These are phyloP conservation scores for Auriculariales sp. DNA, from an alignment of 768 basidiomycete genomes.

Conservation along the genomic window DNA sequence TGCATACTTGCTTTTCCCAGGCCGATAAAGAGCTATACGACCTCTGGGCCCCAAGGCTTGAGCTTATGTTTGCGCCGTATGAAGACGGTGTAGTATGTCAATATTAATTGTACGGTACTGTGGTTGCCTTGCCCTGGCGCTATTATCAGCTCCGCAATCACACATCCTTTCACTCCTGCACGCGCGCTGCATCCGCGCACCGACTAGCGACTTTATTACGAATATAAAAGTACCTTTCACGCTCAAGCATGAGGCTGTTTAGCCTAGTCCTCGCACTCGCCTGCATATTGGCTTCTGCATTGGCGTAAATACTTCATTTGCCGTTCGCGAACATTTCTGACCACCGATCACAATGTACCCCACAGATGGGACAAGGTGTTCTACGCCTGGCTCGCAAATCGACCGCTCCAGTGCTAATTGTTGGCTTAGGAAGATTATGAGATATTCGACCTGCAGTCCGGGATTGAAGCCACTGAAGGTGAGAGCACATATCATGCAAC, in stretches of 20 bases:
- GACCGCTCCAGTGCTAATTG: too few species aligned
- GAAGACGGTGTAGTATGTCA: neutral
- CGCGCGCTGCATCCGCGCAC: neutral
- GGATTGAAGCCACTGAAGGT: constrained; percentile 71
- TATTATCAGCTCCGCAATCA: neutral
- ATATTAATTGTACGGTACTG: too few species aligned
- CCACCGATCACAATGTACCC: too few species aligned
- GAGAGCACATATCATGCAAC: constrained; percentile 4
- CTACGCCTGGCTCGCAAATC: neutral
- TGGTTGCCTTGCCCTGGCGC: too few species aligned
- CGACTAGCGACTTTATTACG: too few species aligned
- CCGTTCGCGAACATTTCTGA: too few species aligned
- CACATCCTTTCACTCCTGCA: neutral
- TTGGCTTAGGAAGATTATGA: constrained; percentile 77
- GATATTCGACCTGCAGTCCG: constrained; percentile 86
- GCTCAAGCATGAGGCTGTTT: neutral
- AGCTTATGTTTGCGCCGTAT: neutral
- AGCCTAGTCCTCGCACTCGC: neutral
- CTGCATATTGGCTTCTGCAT: constrained; percentile 1
- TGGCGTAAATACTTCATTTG: constrained; percentile 3
- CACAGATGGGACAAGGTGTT: constrained; percentile 8
- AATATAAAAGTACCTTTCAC: neutral
- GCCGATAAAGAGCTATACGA: constrained; percentile 65
- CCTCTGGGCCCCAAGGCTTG: constrained; percentile 48
- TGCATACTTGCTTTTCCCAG: constrained; percentile 62